Evolutionary conservation across 495 filamentous ascomycete genomes (phyloP).

Genomic region (Rusavskia elegans): DNA sequence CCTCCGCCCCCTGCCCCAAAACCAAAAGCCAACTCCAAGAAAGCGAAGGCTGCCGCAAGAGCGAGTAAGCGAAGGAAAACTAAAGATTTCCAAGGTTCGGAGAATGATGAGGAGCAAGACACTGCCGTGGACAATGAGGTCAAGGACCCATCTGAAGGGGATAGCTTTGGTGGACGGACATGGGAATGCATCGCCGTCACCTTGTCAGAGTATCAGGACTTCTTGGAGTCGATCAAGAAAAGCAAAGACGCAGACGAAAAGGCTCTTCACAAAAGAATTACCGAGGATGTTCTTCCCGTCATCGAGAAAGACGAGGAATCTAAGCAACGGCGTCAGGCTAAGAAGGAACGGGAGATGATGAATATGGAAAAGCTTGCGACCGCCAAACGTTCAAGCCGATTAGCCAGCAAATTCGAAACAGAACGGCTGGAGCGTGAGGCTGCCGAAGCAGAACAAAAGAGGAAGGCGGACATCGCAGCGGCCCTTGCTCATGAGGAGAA

Average conservation of each 20-base stretch:
- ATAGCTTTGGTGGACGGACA: conserved; percentile 52
- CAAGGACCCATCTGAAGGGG: conserved; percentile 11
- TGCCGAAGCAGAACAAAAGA: conserved; percentile 56
- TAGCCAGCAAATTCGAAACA: conserved; percentile 66
- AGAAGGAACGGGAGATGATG: conserved; percentile 63
- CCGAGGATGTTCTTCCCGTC: conserved; percentile 63
- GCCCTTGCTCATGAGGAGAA: conserved; percentile 54
- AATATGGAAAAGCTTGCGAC: conserved; percentile 74
- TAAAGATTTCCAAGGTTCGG: conserved; percentile 37
- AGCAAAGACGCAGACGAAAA: conserved; percentile 74
- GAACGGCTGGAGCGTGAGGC: conserved; percentile 58
- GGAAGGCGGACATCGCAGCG: conserved; percentile 43
- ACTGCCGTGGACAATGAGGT: conserved; percentile 22
- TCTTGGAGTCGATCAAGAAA: conserved; percentile 53
- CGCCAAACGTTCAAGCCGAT: conserved; percentile 80
- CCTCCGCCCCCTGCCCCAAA: conserved; percentile 40
- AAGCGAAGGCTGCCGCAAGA: conserved; percentile 48
- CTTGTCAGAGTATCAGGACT: conserved; percentile 55
- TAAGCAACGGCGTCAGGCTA: conserved; percentile 48
- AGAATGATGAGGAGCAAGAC: conserved; percentile 30
- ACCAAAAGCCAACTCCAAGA: conserved; percentile 63
- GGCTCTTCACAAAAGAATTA: conserved; percentile 47
- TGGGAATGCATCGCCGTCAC: conserved; percentile 88
- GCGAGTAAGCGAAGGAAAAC: conserved; percentile 59
- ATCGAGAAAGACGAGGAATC: conserved; percentile 70